Evolutionary conservation across 2,329 filamentous ascomycete genomes (phyloP).

Genomic region (Penicillium sp.): DNA sequence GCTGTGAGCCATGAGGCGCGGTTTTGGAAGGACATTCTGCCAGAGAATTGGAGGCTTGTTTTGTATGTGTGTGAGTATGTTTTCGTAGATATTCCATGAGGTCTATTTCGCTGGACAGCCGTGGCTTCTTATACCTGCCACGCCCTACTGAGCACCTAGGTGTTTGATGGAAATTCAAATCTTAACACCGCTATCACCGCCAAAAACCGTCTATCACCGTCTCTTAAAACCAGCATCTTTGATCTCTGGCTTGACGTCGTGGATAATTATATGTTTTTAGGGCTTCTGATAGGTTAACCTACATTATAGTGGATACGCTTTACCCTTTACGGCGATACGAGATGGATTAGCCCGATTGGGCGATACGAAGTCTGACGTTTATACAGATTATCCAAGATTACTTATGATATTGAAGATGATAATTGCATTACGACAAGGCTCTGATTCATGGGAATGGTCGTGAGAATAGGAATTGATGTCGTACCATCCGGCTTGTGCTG

Average conservation of each 20-base stretch:
- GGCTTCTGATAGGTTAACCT: not conserved
- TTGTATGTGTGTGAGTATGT: not conserved
- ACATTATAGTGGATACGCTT: not conserved
- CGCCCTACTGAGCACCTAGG: not conserved
- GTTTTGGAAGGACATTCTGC: slow-evolving; percentile 11
- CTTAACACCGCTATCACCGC: slow-evolving; percentile 1
- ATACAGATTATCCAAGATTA: no score
- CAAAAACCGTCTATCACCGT: not conserved
- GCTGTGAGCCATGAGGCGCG: slow-evolving; percentile 19
- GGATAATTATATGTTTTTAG: not conserved
- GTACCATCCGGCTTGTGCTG: no score
- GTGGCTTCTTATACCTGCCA: not conserved
- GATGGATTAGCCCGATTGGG: not conserved
- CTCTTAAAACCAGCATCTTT: not conserved
- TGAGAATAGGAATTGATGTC: no score
- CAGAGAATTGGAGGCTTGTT: not conserved
- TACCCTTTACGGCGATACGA: slow-evolving; percentile 6
- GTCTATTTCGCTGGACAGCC: not conserved
- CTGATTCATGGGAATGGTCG: no score
- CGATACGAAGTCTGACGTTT: not conserved
- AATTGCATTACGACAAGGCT: not conserved
- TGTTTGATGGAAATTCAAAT: not conserved
- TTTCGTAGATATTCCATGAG: no score
- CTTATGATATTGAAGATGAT: not conserved
- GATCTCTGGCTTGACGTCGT: not conserved